Evolutionary conservation across 2,329 filamentous ascomycete species (phyloP).

Genomic region (Fusarium azukiicola): DNA sequence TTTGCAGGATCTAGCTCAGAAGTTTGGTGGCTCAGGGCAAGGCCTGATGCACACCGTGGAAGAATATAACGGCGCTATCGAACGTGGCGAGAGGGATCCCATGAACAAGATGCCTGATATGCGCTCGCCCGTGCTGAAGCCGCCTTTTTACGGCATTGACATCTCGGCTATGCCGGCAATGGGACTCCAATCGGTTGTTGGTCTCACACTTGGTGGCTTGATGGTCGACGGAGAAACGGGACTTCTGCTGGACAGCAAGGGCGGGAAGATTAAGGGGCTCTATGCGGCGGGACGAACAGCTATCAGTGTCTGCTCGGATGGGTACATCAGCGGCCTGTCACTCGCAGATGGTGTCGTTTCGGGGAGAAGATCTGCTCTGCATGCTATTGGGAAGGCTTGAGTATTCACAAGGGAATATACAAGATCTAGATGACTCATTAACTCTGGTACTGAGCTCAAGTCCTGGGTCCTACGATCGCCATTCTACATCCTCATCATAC

Average conservation of each 20-base stretch:
- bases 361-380: not conserved
- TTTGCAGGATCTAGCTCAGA: not conserved
- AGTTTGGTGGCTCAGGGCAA: not conserved
- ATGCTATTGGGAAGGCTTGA: not conserved
- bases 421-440: not conserved
- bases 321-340: not conserved
- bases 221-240: conserved; percentile 1
- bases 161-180: not conserved
- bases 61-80: not conserved
- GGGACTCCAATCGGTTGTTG: not conserved
- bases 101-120: not conserved
- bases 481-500: not conserved
- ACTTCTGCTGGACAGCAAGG: not conserved
- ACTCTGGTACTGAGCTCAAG: not conserved
- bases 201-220: not conserved
- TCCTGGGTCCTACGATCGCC: not conserved
- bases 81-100: not conserved
- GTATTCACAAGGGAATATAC: not conserved
- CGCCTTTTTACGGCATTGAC: conserved; percentile 12
- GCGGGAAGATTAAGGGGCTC: not conserved
- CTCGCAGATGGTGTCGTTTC: not conserved
- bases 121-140: not conserved
- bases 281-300: conserved; percentile 4
- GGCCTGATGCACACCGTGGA: not conserved
- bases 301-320: not conserved